Evolutionary conservation across 768 basidiomycete species (phyloP), one percentile per base, ranked within the genome.

Genomic region (Phallus indusiatus): DNA sequence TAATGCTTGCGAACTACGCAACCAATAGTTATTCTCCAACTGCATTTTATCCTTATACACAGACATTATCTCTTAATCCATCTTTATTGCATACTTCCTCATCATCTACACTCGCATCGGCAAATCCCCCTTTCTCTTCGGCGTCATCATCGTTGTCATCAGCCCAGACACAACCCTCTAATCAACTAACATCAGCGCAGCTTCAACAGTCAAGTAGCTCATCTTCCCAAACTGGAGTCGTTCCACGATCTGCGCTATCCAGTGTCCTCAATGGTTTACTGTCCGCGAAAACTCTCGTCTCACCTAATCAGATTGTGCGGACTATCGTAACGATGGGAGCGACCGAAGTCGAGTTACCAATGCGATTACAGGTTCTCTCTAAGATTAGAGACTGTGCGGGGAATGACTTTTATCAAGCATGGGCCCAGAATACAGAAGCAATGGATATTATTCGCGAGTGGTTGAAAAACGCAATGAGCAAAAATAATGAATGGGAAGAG

Each of bases 341-440:
- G 67, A 75, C 55, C 52, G 85, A 89, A 22, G 82, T 89, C 21
- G 85, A 89, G 57, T 72, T 80, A 6, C 60, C 72, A n/a, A 78
- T 78, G 18, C 84, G 90, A 5, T 67, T 86, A 56, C 88, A 92
- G 68, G 85, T 92, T 55, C 72, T 93, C 57, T 86, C 84, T 17
- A 85, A 83, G 71, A 86, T 92, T 63, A 79, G 90, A 63, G 89
- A 93, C 69, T 82, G 84, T 52, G 90, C 90, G 28, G 86, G 83
- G 47, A 89, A 90, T 67, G 87, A 89, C 65, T 93, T 92, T 67
- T 91, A 88, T 69, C 82, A 88, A 47, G 89, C 88, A 5, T 92
- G 90, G 89, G 79, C 82, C 16, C 89, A 90, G 69, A 90, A 88
- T 68, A n/a, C 67, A 48, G 69, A 71, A 42, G 90, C 88, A 17